A percentile compares a stretch with the other conserved stretches of the same genome.
These are phyloP conservation scores for Schizothecium vesticola DNA, from an alignment of 495 filamentous ascomycete genomes.

Conservation along the genomic window DNA sequence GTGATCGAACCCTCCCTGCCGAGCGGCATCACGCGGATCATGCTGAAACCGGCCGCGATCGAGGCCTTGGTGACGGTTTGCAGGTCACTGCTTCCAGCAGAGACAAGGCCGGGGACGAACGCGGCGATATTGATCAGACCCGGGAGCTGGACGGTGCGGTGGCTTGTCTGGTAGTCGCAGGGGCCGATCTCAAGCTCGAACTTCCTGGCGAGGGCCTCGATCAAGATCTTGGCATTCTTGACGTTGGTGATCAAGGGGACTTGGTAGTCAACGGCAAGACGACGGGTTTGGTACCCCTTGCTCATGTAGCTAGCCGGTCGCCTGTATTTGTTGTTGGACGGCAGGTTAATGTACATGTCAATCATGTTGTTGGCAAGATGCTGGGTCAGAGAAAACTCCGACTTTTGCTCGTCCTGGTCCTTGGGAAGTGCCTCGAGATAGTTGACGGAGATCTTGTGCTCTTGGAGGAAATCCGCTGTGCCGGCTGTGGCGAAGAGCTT, in stretches of 20 bases:
- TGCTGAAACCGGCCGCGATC: slow-evolving; percentile 71
- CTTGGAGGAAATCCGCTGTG: slow-evolving; percentile 91
- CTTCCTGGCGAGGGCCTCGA: slow-evolving; percentile 87
- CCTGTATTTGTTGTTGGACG: slow-evolving; percentile 93
- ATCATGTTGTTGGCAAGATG: slow-evolving; percentile 96
- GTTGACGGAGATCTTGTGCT: slow-evolving; percentile 82
- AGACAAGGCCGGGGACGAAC: slow-evolving; percentile 69
- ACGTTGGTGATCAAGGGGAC: slow-evolving; percentile 96
- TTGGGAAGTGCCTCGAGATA: slow-evolving; percentile 79
- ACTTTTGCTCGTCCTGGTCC: slow-evolving; percentile 71
- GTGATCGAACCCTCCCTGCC: slow-evolving; percentile 68
- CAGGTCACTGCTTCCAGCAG: slow-evolving; percentile 61
- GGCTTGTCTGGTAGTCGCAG: slow-evolving; percentile 85
- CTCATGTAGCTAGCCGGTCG: slow-evolving; percentile 98
- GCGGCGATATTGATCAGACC: slow-evolving; percentile 76
- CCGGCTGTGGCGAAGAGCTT: slow-evolving; percentile 94
- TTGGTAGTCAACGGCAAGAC: slow-evolving; percentile 98
- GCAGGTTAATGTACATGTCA: slow-evolving; percentile 96
- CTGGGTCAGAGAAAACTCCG: slow-evolving; percentile 92
- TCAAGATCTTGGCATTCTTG: slow-evolving; percentile 96
- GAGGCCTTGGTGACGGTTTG: slow-evolving; percentile 67
- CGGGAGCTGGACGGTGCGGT: slow-evolving; percentile 68
- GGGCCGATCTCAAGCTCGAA: slow-evolving; percentile 75
- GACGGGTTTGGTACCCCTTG: slow-evolving; percentile 87
- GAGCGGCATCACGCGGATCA: slow-evolving; percentile 78